Percentiles rank a stretch among this genome's conserved stretches.
These are phyloP conservation scores for Pelargonium cotyledonis DNA, from an alignment of 441 rosid genomes.

Conservation along the genomic window DNA sequence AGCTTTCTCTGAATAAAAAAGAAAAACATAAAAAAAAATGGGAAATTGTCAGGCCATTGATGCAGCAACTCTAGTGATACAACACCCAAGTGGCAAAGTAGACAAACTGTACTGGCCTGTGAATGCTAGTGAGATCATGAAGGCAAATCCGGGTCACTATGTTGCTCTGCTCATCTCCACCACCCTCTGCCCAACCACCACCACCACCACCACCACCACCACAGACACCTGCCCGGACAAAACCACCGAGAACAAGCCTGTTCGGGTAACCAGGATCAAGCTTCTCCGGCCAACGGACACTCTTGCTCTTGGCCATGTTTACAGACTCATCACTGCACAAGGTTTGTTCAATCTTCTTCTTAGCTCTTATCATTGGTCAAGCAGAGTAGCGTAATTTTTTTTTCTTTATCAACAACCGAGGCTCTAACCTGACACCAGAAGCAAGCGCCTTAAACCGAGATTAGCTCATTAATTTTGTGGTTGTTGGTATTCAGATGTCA, in stretches of 20 bases:
- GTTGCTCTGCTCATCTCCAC: constrained; percentile 85
- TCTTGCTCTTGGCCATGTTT: constrained; percentile 71
- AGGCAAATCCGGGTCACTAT: constrained; percentile 68
- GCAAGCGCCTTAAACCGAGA: too few relatives aligned
- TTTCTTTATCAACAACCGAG: not conserved
- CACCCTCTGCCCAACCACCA: constrained; percentile 36
- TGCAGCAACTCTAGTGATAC: constrained; percentile 62
- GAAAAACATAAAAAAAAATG: constrained; percentile 1
- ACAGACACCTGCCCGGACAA: not conserved
- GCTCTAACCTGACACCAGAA: not conserved
- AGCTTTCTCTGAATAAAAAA: not conserved
- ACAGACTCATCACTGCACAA: constrained; percentile 70
- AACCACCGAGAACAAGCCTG: constrained; percentile 19
- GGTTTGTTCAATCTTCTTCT: constrained; percentile 30
- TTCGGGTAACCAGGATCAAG: constrained; percentile 75
- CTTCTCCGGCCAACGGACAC: constrained; percentile 81
- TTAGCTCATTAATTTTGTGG: too few relatives aligned
- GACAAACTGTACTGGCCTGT: constrained; percentile 57
- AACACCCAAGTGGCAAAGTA: constrained; percentile 65
- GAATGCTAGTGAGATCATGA: constrained; percentile 60
- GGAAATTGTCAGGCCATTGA: constrained; percentile 77
- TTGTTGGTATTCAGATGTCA: too few relatives aligned
- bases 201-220: not conserved
- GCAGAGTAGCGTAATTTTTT: not conserved
- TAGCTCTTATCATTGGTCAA: too few relatives aligned